Evolutionary conservation across 192 early-diverging fungal species (phyloP), one percentile per base, ranked within the genome.

Genomic region (Paraglomus brasilianum): DNA sequence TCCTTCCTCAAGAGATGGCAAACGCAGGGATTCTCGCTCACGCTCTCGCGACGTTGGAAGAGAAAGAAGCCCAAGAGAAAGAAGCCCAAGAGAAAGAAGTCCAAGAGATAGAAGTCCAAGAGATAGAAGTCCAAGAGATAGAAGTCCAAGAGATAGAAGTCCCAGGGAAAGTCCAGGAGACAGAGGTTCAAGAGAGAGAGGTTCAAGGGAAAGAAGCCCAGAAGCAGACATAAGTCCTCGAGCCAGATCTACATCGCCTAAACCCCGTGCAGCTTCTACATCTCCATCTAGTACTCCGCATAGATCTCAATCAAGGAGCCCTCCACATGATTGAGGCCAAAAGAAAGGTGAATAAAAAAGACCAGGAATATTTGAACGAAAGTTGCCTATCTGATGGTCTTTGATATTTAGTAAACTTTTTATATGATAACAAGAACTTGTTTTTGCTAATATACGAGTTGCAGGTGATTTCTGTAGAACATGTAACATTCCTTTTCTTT

Each of bases 401-500:
- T n/a, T n/a, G n/a, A n/a, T n/a, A n/a, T n/a, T n/a, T n/a, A n/a
- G n/a, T n/a, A n/a, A n/a, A n/a, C n/a, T n/a, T n/a, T n/a, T n/a
- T n/a, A n/a, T n/a, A n/a, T n/a, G n/a, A n/a, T n/a, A n/a, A n/a
- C n/a, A n/a, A n/a, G n/a, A n/a, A n/a, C n/a, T n/a, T n/a, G n/a
- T n/a, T n/a, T n/a, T n/a, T n/a, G n/a, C n/a, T 58, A 70, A 57
- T 57, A 47, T 38, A n/a, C 60, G 38, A 50, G 45, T 65, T 65
- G 36, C 63, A 50, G 24, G 50, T 49, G 47, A 50, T n/a, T 65
- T 49, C 11, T 42, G 22, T 65, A 65, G 63, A 11, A 36, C 58
- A 60, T 40, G 39, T 60, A 39, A 65, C 42, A 13, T 61, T 69
- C 38, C 30, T 40, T 21, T 64, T 24, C 43, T 15, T 38, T 65